Evolutionary conservation across 345 rosid species (phyloP), one percentile per base, ranked within the genome.

Genomic region (Crucihimalaya himalaica): DNA sequence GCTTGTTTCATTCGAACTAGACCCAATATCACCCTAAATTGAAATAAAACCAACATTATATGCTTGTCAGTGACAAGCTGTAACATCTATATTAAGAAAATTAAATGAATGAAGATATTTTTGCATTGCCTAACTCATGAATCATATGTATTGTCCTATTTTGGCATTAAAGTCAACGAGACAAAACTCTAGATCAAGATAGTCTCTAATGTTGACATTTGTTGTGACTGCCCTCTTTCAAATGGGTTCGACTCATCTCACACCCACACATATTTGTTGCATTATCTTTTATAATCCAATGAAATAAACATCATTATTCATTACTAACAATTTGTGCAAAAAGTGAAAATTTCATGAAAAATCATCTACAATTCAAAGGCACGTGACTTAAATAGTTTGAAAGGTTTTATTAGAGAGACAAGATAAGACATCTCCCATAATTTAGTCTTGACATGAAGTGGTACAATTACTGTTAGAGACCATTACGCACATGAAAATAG

Each of bases 131-230:
- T 61, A 61, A 43, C 25, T 34, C 73, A 72, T 59, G 48, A 20
- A 45, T 52, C 69, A 52, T 68, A 52, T n/a, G 70, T 62, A 53
- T 62, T 53, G 70, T 69, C 79, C 64, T 1, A 62, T 69, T 68
- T 45, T 62, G 51, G 70, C 65, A 76, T 68, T 76, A 25, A 76
- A 61, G 70, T 76, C 79, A 69, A 76, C 75, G 25, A 18, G 75
- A 69, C 75, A 76, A 53, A 34, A 34, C 64, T 55, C 59, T 52
- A 69, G 52, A 76, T 75, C 37, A 62, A 69, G 23, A 68, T 52
- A 52, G 73, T 75, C 74, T 75, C 74, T 69, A 69, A 70, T 58
- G 68, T 31, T 31, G 73, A 67, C 78, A 59, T 67, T 15, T 74
- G 66, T 57, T 48, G 60, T 57, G 42, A 66, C 66, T 57, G 42